A percentile compares a stretch with the other conserved stretches of the same genome.
These are phyloP conservation scores for Aotearoamyces nothofagi DNA, from an alignment of 2,329 filamentous ascomycete genomes.

Conservation along the genomic window DNA sequence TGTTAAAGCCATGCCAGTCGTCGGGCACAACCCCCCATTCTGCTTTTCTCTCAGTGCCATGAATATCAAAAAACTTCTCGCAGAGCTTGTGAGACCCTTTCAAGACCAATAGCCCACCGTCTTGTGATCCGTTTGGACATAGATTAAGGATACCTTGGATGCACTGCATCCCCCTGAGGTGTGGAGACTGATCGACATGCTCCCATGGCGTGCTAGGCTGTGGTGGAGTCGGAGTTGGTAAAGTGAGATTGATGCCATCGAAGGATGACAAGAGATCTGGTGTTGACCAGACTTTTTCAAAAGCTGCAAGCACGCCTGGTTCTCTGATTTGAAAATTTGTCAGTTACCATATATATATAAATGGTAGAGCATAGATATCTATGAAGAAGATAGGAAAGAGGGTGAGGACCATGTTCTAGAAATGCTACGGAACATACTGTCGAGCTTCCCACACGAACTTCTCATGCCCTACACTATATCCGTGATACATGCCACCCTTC, in stretches of 20 bases:
- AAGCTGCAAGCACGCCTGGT: constrained; percentile 22
- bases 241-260: constrained; percentile 26
- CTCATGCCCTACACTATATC: constrained; percentile 23
- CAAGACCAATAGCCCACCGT: constrained; percentile 20
- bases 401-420: too few relatives aligned
- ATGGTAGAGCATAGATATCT: too few relatives aligned
- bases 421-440: too few relatives aligned
- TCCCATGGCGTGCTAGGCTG: constrained; percentile 18
- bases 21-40: constrained; percentile 6
- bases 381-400: too few relatives aligned
- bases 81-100: constrained; percentile 15
- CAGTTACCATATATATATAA: too few relatives aligned
- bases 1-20: constrained; percentile 9
- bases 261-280: constrained; percentile 29
- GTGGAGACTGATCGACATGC: constrained; percentile 23
- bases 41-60: constrained; percentile 3
- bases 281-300: constrained; percentile 24
- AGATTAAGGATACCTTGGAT: constrained; percentile 28
- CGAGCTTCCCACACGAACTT: constrained; percentile 24
- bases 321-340: too few relatives aligned
- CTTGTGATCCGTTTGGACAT: constrained; percentile 16
- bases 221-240: constrained; percentile 13
- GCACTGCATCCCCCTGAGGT: constrained; percentile 24
- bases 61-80: constrained; percentile 13
- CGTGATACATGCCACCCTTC: constrained; percentile 24